Evolutionary conservation across 2,329 filamentous ascomycete genomes (phyloP).

Genomic region (Sphaerulina vaccinii): DNA sequence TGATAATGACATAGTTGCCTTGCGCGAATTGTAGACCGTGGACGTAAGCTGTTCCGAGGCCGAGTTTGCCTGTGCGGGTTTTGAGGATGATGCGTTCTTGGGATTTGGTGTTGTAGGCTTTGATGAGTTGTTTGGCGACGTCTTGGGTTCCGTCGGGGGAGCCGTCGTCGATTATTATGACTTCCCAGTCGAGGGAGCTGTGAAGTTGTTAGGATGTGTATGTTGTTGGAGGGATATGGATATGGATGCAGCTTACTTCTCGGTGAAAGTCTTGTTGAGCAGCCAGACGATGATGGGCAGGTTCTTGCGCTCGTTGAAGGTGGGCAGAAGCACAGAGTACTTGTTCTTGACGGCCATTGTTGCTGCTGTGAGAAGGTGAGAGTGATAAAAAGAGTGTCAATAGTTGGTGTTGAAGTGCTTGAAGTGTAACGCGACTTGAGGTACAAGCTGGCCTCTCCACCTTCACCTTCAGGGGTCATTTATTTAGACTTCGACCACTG

Average conservation of each 20-base stretch:
- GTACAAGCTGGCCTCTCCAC: too few relatives aligned
- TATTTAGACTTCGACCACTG: too few relatives aligned
- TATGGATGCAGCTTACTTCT: conserved; percentile 61
- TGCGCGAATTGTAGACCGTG: conserved; percentile 87
- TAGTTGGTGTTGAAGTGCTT: background rate
- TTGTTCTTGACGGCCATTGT: conserved; percentile 66
- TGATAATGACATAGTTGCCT: conserved; percentile 97
- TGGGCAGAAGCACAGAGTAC: conserved; percentile 96
- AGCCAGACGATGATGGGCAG: conserved; percentile 94
- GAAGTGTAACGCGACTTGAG: background rate
- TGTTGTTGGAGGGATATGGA: background rate
- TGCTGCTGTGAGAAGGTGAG: conserved; percentile 1
- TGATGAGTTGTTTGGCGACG: conserved; percentile 84
- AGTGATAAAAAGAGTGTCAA: background rate
- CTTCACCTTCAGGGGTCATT: too few relatives aligned
- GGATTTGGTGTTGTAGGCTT: conserved; percentile 65
- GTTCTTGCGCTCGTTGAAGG: conserved; percentile 97
- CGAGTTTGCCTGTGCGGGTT: conserved; percentile 88
- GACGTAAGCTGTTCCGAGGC: conserved; percentile 94
- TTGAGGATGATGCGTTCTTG: conserved; percentile 73
- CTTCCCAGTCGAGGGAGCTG: conserved; percentile 92
- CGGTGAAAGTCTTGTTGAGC: conserved; percentile 85
- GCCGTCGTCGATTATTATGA: conserved; percentile 97
- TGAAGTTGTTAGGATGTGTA: background rate
- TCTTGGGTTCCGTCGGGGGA: conserved; percentile 93